Evolutionary conservation across 1,139 yeast species (phyloP).

Genomic region (Pichia sp.): DNA sequence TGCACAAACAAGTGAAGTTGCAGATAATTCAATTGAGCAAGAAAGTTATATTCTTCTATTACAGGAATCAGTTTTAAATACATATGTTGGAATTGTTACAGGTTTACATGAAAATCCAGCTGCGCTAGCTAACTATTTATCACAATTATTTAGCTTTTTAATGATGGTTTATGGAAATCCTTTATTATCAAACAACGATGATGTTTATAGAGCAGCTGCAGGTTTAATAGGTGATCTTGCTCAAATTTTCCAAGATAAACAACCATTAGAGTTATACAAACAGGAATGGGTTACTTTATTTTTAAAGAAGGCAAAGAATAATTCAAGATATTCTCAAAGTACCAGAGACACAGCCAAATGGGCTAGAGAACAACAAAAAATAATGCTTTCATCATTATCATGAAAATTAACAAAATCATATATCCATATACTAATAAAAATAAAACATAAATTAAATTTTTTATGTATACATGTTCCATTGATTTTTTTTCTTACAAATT

Average conservation of each 20-base stretch:
- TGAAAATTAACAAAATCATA: not conserved
- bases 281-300: conserved; percentile 76
- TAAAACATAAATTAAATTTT: no score
- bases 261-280: conserved; percentile 56
- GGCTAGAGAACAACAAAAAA: conserved; percentile 87
- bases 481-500: no score
- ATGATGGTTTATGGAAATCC: conserved; percentile 54
- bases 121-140: conserved; percentile 56
- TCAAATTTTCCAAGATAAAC: conserved; percentile 58
- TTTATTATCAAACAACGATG: conserved; percentile 35
- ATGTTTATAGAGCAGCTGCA: conserved; percentile 60
- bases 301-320: conserved; percentile 66
- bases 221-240: conserved; percentile 92
- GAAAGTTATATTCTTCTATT: conserved; percentile 68
- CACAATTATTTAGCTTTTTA: conserved; percentile 65
- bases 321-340: conserved; percentile 50
- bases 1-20: conserved; percentile 51
- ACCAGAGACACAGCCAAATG: conserved; percentile 91
- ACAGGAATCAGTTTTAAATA: conserved; percentile 84
- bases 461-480: no score
- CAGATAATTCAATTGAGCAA: conserved; percentile 63
- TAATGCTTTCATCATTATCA: conserved; percentile 32
- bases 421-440: no score
- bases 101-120: conserved; percentile 72
- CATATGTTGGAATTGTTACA: conserved; percentile 91